Evolutionary conservation across 2,329 filamentous ascomycete species (phyloP).

Genomic region (Ploettnerulaceae sp.): DNA sequence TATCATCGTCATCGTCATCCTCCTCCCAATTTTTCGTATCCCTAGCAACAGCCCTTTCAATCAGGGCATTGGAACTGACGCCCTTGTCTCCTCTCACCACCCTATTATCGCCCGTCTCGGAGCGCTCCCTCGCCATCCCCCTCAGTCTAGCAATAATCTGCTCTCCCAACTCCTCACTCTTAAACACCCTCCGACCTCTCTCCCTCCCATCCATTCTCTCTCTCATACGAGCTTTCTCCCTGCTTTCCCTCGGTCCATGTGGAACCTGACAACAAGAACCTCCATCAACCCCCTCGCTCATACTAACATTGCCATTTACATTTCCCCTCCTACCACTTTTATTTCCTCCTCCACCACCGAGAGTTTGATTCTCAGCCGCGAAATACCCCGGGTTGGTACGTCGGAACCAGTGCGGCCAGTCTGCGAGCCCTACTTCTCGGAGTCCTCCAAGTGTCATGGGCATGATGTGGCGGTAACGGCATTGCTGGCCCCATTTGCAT

Average conservation of each 20-base stretch:
- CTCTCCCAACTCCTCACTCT: slow-evolving; percentile 16
- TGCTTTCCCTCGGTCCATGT: background rate
- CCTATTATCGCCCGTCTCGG: slow-evolving; percentile 9
- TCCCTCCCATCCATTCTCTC: background rate
- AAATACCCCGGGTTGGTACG: slow-evolving; percentile 26
- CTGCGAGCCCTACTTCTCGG: slow-evolving; percentile 38
- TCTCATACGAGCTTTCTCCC: background rate
- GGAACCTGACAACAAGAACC: slow-evolving; percentile 6
- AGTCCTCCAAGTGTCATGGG: slow-evolving; percentile 40
- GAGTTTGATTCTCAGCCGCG: slow-evolving; percentile 1
- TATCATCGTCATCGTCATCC: slow-evolving; percentile 14
- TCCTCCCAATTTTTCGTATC: slow-evolving; percentile 28
- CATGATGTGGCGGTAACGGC: slow-evolving; percentile 45
- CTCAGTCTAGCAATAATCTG: slow-evolving; percentile 20
- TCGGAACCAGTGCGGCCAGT: slow-evolving; percentile 42
- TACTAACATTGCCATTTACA: background rate
- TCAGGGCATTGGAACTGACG: slow-evolving; percentile 8
- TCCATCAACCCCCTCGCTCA: background rate
- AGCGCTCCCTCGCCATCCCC: slow-evolving; percentile 14
- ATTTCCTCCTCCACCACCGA: background rate
- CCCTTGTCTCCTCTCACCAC: slow-evolving; percentile 1
- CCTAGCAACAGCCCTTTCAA: slow-evolving; percentile 21
- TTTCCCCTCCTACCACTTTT: background rate
- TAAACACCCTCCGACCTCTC: background rate
- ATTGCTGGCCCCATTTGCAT: slow-evolving; percentile 43